Evolutionary conservation across 2,329 filamentous ascomycete genomes (phyloP).

Genomic region (Aspergillus sp.): DNA sequence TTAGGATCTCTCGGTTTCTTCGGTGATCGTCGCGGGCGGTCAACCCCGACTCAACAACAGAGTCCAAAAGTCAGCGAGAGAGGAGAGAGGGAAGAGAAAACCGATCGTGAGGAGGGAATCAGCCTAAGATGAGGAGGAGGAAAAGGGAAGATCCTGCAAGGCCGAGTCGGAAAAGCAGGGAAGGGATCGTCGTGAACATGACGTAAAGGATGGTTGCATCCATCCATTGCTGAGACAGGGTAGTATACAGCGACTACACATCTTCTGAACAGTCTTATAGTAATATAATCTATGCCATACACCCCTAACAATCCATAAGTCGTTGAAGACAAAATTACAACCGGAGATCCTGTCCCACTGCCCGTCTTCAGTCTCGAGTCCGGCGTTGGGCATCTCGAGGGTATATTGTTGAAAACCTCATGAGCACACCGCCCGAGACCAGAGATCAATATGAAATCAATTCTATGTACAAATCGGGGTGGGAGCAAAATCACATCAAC

Average conservation of each 20-base stretch:
- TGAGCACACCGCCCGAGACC: background rate
- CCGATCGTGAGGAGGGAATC: background rate
- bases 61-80: background rate
- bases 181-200: background rate
- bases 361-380: too few relatives aligned
- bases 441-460: background rate
- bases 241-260: too few relatives aligned
- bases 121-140: background rate
- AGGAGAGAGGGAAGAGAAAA: too few relatives aligned
- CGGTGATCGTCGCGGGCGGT: background rate
- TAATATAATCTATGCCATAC: background rate
- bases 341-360: background rate
- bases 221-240: too few relatives aligned
- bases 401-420: constrained; percentile 3
- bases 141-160: background rate
- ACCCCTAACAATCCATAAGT: background rate
- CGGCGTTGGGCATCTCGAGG: too few relatives aligned
- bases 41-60: background rate
- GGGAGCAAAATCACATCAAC: background rate
- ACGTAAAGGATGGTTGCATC: background rate
- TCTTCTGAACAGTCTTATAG: background rate
- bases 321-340: constrained; percentile 6
- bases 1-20: background rate
- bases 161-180: background rate
- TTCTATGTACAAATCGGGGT: background rate